Evolutionary conservation across 305 asterid species (phyloP).

Genomic region (Rubia tinctorum): DNA sequence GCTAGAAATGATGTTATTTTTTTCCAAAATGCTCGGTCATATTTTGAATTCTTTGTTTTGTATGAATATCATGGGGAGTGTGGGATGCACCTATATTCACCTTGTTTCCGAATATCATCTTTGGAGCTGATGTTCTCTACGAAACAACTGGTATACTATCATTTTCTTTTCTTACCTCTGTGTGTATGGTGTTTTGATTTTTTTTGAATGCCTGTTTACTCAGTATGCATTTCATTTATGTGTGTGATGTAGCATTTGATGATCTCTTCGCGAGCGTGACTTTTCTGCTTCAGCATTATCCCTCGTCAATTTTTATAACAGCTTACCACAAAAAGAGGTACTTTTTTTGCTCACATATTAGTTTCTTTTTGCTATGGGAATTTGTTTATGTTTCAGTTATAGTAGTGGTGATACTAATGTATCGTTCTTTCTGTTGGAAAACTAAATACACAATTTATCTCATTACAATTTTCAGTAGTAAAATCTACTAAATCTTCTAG

Average conservation of each 20-base stretch:
- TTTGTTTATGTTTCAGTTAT: background rate
- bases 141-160: slow-evolving; percentile 53
- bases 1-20: background rate
- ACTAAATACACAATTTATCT: background rate
- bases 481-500: background rate
- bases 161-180: background rate
- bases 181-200: slow-evolving; percentile 9
- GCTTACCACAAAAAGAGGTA: slow-evolving; percentile 94
- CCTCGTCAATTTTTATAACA: slow-evolving; percentile 75
- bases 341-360: slow-evolving; percentile 18
- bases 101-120: slow-evolving; percentile 72
- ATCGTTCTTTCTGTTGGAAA: slow-evolving; percentile 3
- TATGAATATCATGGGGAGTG: slow-evolving; percentile 85
- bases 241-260: slow-evolving; percentile 60
- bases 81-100: slow-evolving; percentile 64
- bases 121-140: slow-evolving; percentile 95
- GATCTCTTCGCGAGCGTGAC: slow-evolving; percentile 85
- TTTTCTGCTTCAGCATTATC: slow-evolving; percentile 64
- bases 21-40: background rate
- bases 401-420: background rate
- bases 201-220: slow-evolving; percentile 16
- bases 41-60: background rate
- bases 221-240: slow-evolving; percentile 20
- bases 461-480: background rate
- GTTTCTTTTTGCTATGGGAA: background rate